Conservation (phyloP, 768 basidiomycete genomes). For the Podaxis sp. region DNA sequence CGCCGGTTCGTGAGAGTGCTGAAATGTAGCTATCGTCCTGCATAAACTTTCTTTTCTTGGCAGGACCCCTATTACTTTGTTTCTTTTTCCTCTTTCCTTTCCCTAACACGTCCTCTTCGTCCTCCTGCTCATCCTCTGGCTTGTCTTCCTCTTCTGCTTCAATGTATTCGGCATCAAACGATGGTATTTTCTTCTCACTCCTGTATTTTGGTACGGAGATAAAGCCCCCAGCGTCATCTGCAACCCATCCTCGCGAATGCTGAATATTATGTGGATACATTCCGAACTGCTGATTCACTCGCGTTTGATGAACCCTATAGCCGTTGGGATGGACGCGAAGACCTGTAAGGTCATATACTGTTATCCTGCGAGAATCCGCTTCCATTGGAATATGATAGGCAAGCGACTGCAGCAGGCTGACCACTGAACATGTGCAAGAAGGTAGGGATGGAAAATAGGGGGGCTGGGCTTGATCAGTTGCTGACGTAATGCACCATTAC, state of each 20-base stretch:
- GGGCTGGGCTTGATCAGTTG: not conserved
- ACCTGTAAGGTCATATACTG: conserved; percentile 60
- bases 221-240: conserved; percentile 58
- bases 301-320: conserved; percentile 47
- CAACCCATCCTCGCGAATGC: conserved; percentile 58
- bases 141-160: conserved; percentile 13
- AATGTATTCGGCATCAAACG: conserved; percentile 1
- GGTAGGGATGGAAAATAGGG: not conserved
- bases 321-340: conserved; percentile 67
- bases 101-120: conserved; percentile 14
- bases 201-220: conserved; percentile 26
- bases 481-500: not conserved
- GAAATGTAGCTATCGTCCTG: conserved; percentile 12
- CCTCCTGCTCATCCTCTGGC: conserved; percentile 16
- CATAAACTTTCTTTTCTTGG: conserved; percentile 11
- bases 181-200: conserved; percentile 12
- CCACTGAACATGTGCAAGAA: not conserved
- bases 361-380: conserved; percentile 34
- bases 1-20: not conserved
- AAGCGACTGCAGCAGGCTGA: not conserved
- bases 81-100: conserved; percentile 13
- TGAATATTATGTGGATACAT: conserved; percentile 28
- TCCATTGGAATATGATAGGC: not conserved
- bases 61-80: conserved; percentile 13
- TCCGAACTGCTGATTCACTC: conserved; percentile 28